Conservation (phyloP, 441 rosid genomes). For the Erodium trifolium region DNA sequence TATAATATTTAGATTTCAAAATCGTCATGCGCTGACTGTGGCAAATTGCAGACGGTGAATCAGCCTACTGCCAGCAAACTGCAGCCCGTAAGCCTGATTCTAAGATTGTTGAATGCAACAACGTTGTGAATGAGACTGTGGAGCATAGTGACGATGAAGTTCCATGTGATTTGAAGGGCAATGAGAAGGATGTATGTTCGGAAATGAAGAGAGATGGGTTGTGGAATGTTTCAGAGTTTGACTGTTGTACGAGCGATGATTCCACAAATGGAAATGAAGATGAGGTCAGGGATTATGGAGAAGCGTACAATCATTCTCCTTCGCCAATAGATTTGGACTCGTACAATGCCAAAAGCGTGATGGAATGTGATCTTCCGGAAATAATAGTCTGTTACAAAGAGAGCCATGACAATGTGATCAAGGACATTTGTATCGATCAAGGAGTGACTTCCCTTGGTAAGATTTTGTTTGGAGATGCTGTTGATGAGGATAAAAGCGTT, state of each 20-base stretch:
- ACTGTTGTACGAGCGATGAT: not conserved
- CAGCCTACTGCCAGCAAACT: not conserved
- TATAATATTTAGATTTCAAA: not conserved
- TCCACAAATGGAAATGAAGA: not conserved
- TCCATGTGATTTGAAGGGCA: not conserved
- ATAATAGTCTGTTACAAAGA: not conserved
- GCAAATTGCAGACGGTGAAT: not conserved
- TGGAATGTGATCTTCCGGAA: conserved; percentile 1
- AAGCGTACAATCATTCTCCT: not conserved
- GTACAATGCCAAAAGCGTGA: not conserved
- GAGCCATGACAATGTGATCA: not conserved
- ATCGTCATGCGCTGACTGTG: not conserved
- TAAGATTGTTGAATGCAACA: not conserved
- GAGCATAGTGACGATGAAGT: no score
- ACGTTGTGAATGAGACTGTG: not conserved
- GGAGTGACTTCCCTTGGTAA: not conserved
- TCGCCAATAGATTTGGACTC: not conserved
- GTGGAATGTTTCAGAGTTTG: conserved; percentile 1
- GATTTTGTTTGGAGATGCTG: not conserved
- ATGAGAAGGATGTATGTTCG: not conserved
- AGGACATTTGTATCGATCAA: conserved; percentile 1
- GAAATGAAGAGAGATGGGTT: not conserved
- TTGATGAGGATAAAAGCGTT: not conserved
- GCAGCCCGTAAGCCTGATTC: not conserved
- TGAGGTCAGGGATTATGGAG: not conserved